Base-by-base conservation (phyloP, 192 early-diverging fungal genomes). In the Entomortierella beljakovae region DNA sequence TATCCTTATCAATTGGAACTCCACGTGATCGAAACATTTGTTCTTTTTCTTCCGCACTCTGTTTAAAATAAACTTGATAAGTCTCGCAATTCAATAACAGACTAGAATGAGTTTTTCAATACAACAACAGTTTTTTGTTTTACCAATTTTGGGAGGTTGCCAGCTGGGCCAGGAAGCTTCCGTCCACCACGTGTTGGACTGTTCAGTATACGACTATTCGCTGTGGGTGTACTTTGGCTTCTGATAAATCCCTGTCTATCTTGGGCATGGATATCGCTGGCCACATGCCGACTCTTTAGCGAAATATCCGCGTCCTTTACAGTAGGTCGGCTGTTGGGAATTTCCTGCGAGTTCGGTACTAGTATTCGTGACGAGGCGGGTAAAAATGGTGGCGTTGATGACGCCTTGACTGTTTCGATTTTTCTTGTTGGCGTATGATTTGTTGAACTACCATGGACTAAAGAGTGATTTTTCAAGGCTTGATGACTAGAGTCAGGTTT, bases 21-120 rank as follows among this genome's bases (percentile, higher is more conserved):
- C 71, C 71, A 7, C 62, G 68, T 26, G 75, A 59, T 28, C 57
- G 67, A 40, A 79, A 69, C 2, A 79, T 15, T 16, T 38, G 29
- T 9, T 60, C 61, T 26, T 69, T 79, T 60, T 79, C 75, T 18
- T 69, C 75, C 23, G 53, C 56, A 37, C 66, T 79, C 75, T 79
- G 48, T 61, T 25, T 50, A 9, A 35, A 28, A 40, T n/a, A 1
- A n/a, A n/a, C n/a, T n/a, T n/a, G n/a, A n/a, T n/a, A n/a, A n/a
- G n/a, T n/a, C n/a, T n/a, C n/a, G n/a, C n/a, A n/a, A n/a, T n/a
- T n/a, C n/a, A n/a, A n/a, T n/a, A n/a, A n/a, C n/a, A n/a, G n/a
- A n/a, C n/a, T n/a, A n/a, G n/a, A n/a, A n/a, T n/a, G n/a, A n/a
- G n/a, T n/a, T n/a, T n/a, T n/a, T n/a, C n/a, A n/a, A n/a, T n/a